phyloP scores from a whole-genome alignment of 2,329 filamentous ascomycete species.

The Phoma sp. region DNA sequence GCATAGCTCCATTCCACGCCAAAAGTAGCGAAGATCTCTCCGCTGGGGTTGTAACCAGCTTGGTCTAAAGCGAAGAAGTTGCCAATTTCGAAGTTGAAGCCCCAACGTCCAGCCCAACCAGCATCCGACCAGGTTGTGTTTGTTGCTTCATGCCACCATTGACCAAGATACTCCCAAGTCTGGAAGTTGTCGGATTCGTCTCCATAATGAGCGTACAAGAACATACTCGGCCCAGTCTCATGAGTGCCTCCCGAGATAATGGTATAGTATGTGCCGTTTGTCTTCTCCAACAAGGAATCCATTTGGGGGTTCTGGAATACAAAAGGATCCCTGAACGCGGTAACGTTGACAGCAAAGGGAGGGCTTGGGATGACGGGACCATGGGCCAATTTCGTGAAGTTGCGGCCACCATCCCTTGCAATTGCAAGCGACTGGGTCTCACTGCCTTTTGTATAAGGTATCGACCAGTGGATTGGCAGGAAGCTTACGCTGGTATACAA shows the following conservation, averaged over 20 bases:
- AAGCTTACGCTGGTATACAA: slow-evolving; percentile 55
- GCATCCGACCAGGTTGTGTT: slow-evolving; percentile 31
- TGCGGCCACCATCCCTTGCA: slow-evolving; percentile 48
- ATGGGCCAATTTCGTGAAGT: slow-evolving; percentile 49
- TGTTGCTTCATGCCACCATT: slow-evolving; percentile 51
- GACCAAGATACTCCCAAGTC: slow-evolving; percentile 47
- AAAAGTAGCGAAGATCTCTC: slow-evolving; percentile 50
- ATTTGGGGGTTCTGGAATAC: slow-evolving; percentile 50
- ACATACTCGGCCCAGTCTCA: slow-evolving; percentile 46
- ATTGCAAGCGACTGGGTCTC: slow-evolving; percentile 56
- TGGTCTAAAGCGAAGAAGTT: slow-evolving; percentile 52
- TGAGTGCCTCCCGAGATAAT: slow-evolving; percentile 52
- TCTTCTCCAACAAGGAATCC: slow-evolving; percentile 44
- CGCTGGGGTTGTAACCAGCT: slow-evolving; percentile 49
- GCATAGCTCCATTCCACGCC: slow-evolving; percentile 54
- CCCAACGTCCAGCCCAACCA: slow-evolving; percentile 33
- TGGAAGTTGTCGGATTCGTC: slow-evolving; percentile 43
- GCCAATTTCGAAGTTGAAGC: slow-evolving; percentile 55
- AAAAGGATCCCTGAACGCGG: slow-evolving; percentile 53
- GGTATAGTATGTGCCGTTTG: slow-evolving; percentile 47
- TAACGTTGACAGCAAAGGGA: slow-evolving; percentile 51
- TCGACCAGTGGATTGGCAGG: slow-evolving; percentile 55
- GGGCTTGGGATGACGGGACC: slow-evolving; percentile 49
- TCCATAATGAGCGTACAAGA: slow-evolving; percentile 49
- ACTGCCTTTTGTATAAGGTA: slow-evolving; percentile 53